phyloP scores from a whole-genome alignment of 2,329 filamentous ascomycete species.

The Sporothrix luriei region DNA sequence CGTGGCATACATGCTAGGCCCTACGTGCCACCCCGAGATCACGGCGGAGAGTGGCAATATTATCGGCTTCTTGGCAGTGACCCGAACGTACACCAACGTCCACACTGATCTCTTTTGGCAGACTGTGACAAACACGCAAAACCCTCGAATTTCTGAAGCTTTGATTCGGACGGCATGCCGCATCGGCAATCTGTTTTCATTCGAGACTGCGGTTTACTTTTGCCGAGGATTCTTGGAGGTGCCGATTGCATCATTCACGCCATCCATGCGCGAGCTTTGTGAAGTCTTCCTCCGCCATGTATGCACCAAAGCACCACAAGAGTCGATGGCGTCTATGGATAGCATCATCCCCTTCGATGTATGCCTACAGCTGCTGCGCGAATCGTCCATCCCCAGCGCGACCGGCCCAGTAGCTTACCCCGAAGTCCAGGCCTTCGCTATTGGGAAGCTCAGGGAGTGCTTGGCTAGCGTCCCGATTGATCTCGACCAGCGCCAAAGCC shows the following conservation, averaged over 20 bases:
- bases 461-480: constrained; percentile 58
- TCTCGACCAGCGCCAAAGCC: constrained; percentile 57
- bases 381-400: constrained; percentile 62
- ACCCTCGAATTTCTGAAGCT: constrained; percentile 81
- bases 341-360: constrained; percentile 52
- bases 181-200: constrained; percentile 54
- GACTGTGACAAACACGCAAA: constrained; percentile 76
- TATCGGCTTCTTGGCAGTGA: constrained; percentile 82
- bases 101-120: constrained; percentile 85
- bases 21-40: constrained; percentile 89
- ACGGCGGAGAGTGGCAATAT: constrained; percentile 81
- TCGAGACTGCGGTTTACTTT: constrained; percentile 61
- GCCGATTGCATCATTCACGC: constrained; percentile 64
- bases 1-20: constrained; percentile 83
- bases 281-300: constrained; percentile 57
- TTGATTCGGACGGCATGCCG: constrained; percentile 65
- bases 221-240: constrained; percentile 70
- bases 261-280: constrained; percentile 64
- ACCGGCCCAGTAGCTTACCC: constrained; percentile 60
- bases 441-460: constrained; percentile 63
- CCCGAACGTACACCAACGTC: constrained; percentile 67
- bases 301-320: constrained; percentile 45
- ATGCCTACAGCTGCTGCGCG: constrained; percentile 68
- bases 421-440: constrained; percentile 66
- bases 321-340: constrained; percentile 38